Evolutionary conservation across 2,329 filamentous ascomycete genomes (phyloP).

Genomic region (Xenoacremonium recifei): DNA sequence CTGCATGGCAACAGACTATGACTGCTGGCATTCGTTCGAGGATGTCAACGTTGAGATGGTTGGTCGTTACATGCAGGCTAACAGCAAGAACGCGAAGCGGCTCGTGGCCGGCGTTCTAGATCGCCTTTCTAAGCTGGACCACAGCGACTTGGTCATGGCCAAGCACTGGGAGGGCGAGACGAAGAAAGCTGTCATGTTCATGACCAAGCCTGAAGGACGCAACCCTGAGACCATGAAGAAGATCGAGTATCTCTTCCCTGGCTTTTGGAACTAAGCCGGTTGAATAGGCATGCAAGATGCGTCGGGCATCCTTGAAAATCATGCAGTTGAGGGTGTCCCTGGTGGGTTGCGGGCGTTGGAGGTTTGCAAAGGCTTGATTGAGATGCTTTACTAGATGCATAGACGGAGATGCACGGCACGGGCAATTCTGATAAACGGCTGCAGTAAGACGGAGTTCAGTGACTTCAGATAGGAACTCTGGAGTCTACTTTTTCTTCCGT

Average conservation of each 20-base stretch:
- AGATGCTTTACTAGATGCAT: too few relatives aligned
- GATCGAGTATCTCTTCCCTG: slow-evolving; percentile 84
- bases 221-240: slow-evolving; percentile 73
- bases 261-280: slow-evolving; percentile 54
- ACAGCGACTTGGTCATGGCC: slow-evolving; percentile 71
- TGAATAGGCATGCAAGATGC: too few relatives aligned
- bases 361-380: neutral
- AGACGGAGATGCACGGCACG: too few relatives aligned
- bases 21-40: slow-evolving; percentile 87
- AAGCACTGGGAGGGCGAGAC: slow-evolving; percentile 78
- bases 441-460: too few relatives aligned
- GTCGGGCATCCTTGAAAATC: neutral
- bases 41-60: slow-evolving; percentile 97
- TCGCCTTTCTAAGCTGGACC: slow-evolving; percentile 74
- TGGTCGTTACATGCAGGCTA: slow-evolving; percentile 93
- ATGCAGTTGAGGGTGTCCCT: neutral
- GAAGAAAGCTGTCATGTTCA: slow-evolving; percentile 75
- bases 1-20: slow-evolving; percentile 99
- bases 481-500: too few relatives aligned
- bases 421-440: too few relatives aligned
- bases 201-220: slow-evolving; percentile 77
- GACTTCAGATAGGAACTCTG: too few relatives aligned
- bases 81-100: slow-evolving; percentile 80
- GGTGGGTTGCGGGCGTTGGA: neutral
- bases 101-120: slow-evolving; percentile 87